phyloP scores from a whole-genome alignment of 148 eudicot species.

The Rhododendron williamsianum region DNA sequence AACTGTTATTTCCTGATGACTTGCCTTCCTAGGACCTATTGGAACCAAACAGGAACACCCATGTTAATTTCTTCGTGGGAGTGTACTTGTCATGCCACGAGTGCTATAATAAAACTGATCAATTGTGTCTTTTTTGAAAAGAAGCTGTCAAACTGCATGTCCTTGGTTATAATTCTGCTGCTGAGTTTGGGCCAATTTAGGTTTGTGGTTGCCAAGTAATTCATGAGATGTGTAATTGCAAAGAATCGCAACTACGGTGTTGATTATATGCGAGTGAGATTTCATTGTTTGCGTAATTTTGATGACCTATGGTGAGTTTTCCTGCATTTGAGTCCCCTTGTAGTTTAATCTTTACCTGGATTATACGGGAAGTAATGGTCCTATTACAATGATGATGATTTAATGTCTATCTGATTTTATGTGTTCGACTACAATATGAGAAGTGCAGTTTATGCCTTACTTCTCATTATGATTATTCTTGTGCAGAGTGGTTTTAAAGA shows the following conservation, averaged over 20 bases:
- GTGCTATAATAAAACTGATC: neutral
- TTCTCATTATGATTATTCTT: conserved; percentile 1
- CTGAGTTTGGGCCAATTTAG: neutral
- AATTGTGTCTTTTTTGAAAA: neutral
- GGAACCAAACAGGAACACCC: neutral
- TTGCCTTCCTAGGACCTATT: neutral
- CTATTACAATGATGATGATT: neutral
- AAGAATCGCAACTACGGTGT: neutral
- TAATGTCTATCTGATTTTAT: neutral
- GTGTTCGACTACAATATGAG: neutral
- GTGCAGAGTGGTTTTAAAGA: conserved; percentile 71
- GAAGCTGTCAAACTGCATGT: neutral
- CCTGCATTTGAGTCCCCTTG: neutral
- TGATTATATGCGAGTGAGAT: neutral
- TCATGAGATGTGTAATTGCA: neutral
- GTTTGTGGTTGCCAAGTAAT: neutral
- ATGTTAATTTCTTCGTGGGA: neutral
- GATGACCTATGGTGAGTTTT: neutral
- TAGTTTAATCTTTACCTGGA: neutral
- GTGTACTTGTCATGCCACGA: neutral
- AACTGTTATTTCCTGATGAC: neutral
- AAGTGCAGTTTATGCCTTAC: neutral
- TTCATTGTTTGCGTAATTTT: neutral
- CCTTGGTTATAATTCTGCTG: neutral
- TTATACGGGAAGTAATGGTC: neutral